Percentiles rank a stretch among this genome's conserved stretches.
phyloP scores from a whole-genome alignment of 176 grass and related monocot genomes.

The Oryza meridionalis region DNA sequence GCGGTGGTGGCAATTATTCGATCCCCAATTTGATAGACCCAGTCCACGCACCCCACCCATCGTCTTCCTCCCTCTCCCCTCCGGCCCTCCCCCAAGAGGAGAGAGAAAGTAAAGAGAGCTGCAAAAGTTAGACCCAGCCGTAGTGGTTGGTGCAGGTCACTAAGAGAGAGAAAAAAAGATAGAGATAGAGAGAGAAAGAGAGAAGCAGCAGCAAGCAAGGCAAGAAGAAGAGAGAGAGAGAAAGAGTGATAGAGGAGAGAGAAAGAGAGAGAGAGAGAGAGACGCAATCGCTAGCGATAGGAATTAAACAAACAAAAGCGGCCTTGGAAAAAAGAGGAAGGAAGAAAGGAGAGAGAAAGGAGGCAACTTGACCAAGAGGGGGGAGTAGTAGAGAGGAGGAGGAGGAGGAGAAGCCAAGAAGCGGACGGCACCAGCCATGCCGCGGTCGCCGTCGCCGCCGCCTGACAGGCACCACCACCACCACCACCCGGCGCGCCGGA shows the following conservation, averaged over 20 bases:
- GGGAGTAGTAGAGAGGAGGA: slow-evolving; percentile 5
- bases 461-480: slow-evolving; percentile 44
- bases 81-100: neutral
- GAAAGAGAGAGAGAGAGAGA: slow-evolving; percentile 7
- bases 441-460: slow-evolving; percentile 59
- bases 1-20: slow-evolving; percentile 36
- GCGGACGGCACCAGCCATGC: slow-evolving; percentile 66
- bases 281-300: slow-evolving; percentile 53
- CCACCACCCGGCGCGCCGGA: slow-evolving; percentile 26
- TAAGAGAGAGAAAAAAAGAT: slow-evolving; percentile 53
- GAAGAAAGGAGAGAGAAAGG: neutral
- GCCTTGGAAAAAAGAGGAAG: slow-evolving; percentile 42
- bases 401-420: slow-evolving; percentile 31
- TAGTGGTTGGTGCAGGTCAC: slow-evolving; percentile 57
- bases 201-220: neutral
- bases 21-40: slow-evolving; percentile 22
- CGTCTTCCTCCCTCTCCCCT: neutral
- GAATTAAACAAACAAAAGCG: slow-evolving; percentile 59
- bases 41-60: slow-evolving; percentile 34
- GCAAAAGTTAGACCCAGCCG: slow-evolving; percentile 48
- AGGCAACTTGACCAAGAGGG: neutral
- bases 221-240: slow-evolving; percentile 36
- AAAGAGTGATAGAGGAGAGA: slow-evolving; percentile 42
- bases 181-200: slow-evolving; percentile 40
- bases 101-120: slow-evolving; percentile 41